phyloP scores from a whole-genome alignment of 495 filamentous ascomycete species.

The Penicillium desertorum region DNA sequence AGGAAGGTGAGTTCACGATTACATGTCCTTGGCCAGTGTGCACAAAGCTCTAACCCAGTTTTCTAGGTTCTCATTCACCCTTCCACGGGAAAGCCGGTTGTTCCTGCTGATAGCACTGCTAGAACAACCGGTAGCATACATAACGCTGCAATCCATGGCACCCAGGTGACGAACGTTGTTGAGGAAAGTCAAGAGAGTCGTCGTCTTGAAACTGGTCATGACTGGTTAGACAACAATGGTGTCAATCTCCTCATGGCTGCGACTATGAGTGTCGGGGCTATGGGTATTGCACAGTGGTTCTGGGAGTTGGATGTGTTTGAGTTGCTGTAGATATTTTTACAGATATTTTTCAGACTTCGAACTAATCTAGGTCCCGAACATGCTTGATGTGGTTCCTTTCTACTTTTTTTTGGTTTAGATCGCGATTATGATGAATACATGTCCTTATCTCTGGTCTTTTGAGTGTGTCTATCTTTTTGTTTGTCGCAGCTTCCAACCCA shows the following conservation, averaged over 20 bases:
- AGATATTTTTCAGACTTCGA: not conserved
- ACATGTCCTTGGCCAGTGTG: conserved; percentile 7
- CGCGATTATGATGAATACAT: not conserved
- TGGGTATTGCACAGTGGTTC: conserved; percentile 54
- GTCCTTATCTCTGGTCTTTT: not conserved
- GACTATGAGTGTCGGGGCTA: conserved; percentile 74
- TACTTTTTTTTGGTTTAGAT: not conserved
- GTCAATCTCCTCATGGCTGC: conserved; percentile 90
- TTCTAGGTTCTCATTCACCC: conserved; percentile 44
- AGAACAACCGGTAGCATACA: conserved; percentile 15
- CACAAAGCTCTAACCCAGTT: conserved; percentile 2
- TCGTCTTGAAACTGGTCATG: conserved; percentile 67
- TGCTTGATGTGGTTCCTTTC: not conserved
- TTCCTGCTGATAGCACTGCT: conserved; percentile 2
- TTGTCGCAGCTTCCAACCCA: not conserved
- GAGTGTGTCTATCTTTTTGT: not conserved
- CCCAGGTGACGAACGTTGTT: conserved; percentile 17
- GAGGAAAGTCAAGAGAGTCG: conserved; percentile 61
- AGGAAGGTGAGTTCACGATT: conserved; percentile 56
- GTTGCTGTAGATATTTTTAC: conserved; percentile 10
- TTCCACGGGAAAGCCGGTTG: conserved; percentile 19
- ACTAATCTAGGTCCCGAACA: not conserved
- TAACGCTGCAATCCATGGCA: conserved; percentile 32
- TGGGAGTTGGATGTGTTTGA: conserved; percentile 38
- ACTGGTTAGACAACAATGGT: conserved; percentile 87